Percentiles rank a stretch among this genome's conserved stretches.
These are phyloP conservation scores for Crithidia thermophila DNA, from an alignment of 208 protist genomes.

Conservation along the genomic window DNA sequence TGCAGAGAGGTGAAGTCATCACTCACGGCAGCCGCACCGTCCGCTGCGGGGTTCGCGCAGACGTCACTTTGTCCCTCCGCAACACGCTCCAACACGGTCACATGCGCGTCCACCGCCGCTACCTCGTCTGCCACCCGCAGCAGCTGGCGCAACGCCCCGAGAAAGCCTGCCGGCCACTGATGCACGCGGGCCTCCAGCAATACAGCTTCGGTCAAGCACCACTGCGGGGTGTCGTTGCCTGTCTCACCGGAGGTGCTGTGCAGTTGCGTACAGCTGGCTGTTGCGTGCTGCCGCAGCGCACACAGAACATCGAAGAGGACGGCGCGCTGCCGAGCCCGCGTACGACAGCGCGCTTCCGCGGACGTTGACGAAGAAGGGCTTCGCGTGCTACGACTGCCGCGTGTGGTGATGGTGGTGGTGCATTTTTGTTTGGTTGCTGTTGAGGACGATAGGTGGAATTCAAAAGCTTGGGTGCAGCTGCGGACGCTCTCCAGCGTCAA, in stretches of 20 bases:
- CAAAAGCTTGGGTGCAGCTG: too few species aligned
- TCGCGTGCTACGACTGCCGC: conserved; percentile 4
- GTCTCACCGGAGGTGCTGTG: too few species aligned
- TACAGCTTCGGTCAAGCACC: conserved; percentile 31
- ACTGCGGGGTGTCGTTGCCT: too few species aligned
- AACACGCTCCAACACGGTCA: conserved; percentile 8
- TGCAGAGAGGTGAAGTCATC: not conserved
- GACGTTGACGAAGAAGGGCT: not conserved
- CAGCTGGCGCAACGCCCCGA: conserved; percentile 27
- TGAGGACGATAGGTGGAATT: too few species aligned
- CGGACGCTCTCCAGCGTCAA: conserved; percentile 2
- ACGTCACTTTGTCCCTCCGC: too few species aligned
- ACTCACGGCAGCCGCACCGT: not conserved
- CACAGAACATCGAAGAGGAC: conserved; percentile 72
- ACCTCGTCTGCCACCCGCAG: conserved; percentile 42
- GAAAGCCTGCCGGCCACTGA: conserved; percentile 14
- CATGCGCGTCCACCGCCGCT: conserved; percentile 34
- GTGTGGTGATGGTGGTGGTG: conserved; percentile 24
- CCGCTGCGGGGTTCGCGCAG: not conserved
- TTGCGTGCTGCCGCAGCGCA: conserved; percentile 53
- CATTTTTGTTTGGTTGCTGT: not conserved
- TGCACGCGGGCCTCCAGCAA: conserved; percentile 9
- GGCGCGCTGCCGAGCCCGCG: conserved; percentile 19
- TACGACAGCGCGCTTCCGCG: conserved; percentile 2
- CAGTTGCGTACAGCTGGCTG: conserved; percentile 45